phyloP scores from a whole-genome alignment of 2,329 filamentous ascomycete species.

The Talaromyces sp. region DNA sequence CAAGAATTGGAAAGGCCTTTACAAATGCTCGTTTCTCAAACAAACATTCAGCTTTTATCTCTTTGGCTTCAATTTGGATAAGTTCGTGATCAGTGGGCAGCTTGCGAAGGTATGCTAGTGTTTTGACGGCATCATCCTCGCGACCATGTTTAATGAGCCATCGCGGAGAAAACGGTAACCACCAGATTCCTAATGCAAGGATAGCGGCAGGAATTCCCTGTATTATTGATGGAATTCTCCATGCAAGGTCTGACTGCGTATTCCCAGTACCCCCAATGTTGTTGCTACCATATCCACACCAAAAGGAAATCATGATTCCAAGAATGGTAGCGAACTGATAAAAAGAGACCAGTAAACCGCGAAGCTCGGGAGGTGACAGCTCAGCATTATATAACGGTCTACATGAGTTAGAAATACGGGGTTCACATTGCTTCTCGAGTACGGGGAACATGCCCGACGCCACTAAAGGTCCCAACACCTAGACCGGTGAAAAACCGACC shows the following conservation, averaged over 20 bases:
- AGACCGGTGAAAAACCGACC: conserved; percentile 27
- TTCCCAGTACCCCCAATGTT: conserved; percentile 31
- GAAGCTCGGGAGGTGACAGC: conserved; percentile 31
- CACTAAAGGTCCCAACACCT: conserved; percentile 19
- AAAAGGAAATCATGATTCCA: conserved; percentile 32
- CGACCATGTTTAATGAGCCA: conserved; percentile 46
- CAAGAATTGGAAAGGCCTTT: conserved; percentile 35
- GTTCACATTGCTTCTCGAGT: neutral
- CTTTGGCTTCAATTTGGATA: conserved; percentile 41
- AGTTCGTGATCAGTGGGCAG: conserved; percentile 28
- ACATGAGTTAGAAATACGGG: conserved; percentile 20
- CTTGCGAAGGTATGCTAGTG: neutral
- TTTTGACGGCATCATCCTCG: conserved; percentile 35
- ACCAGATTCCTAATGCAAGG: conserved; percentile 33
- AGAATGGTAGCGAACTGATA: conserved; percentile 30
- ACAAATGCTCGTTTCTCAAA: conserved; percentile 41
- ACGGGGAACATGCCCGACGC: neutral
- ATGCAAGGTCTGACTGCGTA: conserved; percentile 35
- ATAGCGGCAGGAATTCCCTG: conserved; percentile 36
- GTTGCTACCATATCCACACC: conserved; percentile 36
- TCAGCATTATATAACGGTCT: conserved; percentile 50
- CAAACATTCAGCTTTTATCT: conserved; percentile 43
- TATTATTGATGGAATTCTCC: conserved; percentile 42
- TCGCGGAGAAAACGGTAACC: conserved; percentile 51
- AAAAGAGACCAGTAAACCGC: conserved; percentile 28